These are phyloP conservation scores for Rhynchosporium secalis DNA, from an alignment of 2,329 filamentous ascomycete species.

Conservation along the genomic window DNA sequence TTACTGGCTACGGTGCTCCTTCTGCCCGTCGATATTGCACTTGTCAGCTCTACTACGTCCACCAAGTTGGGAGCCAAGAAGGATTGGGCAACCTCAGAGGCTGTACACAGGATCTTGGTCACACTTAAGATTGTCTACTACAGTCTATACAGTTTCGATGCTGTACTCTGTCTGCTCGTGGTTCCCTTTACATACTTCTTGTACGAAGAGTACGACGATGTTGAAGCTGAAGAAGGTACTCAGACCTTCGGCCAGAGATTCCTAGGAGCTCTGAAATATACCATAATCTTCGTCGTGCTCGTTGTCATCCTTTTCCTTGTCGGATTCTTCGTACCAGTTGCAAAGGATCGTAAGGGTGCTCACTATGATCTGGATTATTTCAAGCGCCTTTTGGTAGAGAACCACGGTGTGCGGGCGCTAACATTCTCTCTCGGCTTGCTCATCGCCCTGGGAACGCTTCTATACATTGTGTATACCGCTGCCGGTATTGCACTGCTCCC, in stretches of 20 bases:
- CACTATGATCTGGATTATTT: slow-evolving; percentile 89
- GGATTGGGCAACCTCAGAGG: slow-evolving; percentile 86
- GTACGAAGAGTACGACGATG: slow-evolving; percentile 96
- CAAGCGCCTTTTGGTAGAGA: slow-evolving; percentile 78
- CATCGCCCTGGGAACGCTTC: slow-evolving; percentile 78
- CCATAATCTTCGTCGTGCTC: slow-evolving; percentile 77
- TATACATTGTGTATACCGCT: slow-evolving; percentile 88
- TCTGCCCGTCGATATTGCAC: slow-evolving; percentile 90
- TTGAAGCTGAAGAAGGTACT: slow-evolving; percentile 76
- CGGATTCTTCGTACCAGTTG: slow-evolving; percentile 89
- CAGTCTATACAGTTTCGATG: slow-evolving; percentile 86
- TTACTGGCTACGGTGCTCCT: slow-evolving; percentile 90
- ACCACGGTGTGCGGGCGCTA: slow-evolving; percentile 88
- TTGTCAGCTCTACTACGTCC: slow-evolving; percentile 85
- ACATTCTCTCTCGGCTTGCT: slow-evolving; percentile 89
- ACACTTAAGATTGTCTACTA: slow-evolving; percentile 92
- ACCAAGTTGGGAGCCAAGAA: slow-evolving; percentile 79
- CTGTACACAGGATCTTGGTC: slow-evolving; percentile 73
- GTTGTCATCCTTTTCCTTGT: slow-evolving; percentile 83
- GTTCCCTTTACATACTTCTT: slow-evolving; percentile 98
- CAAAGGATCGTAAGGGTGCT: slow-evolving; percentile 62
- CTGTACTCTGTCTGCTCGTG: slow-evolving; percentile 81
- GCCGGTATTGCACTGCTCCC: slow-evolving; percentile 86
- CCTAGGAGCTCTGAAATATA: slow-evolving; percentile 88
- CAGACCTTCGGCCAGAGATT: slow-evolving; percentile 71